Conservation (phyloP, 129 eudicot species). For the Chrysanthemum makinoi region DNA sequence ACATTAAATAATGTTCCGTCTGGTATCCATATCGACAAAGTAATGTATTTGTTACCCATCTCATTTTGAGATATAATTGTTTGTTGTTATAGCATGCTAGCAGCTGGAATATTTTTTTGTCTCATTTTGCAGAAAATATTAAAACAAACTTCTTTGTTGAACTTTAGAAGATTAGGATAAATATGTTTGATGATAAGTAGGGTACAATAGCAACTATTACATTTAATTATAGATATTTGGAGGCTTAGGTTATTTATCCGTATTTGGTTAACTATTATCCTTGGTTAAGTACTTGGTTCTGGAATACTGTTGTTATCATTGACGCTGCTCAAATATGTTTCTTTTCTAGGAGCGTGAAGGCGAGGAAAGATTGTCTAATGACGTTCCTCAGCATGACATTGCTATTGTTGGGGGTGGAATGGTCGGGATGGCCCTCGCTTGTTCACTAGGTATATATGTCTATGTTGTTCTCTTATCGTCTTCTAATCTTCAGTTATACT, state of each 20-base stretch:
- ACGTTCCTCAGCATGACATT: constrained; percentile 69
- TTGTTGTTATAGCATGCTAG: constrained; percentile 7
- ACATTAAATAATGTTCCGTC: constrained; percentile 28
- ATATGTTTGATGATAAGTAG: neutral
- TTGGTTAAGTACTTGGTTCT: neutral
- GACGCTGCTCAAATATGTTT: neutral
- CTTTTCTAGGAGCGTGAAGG: constrained; percentile 32
- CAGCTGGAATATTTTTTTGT: neutral
- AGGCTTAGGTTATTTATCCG: constrained; percentile 3
- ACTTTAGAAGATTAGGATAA: neutral
- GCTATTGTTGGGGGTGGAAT: constrained; percentile 99
- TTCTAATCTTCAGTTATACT: neutral
- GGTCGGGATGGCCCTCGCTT: constrained; percentile 99
- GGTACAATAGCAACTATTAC: neutral
- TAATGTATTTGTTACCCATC: constrained; percentile 18
- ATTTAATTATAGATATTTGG: neutral
- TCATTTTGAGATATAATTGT: constrained; percentile 7
- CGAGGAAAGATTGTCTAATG: constrained; percentile 24
- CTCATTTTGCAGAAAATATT: neutral
- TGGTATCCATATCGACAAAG: constrained; percentile 28
- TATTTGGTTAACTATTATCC: neutral
- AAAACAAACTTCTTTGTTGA: neutral
- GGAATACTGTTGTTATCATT: neutral
- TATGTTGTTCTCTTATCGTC: neutral
- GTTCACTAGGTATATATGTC: constrained; percentile 64